These are phyloP conservation scores for Hansfordia pulvinata DNA, from an alignment of 2,329 filamentous ascomycete genomes.

Conservation along the genomic window DNA sequence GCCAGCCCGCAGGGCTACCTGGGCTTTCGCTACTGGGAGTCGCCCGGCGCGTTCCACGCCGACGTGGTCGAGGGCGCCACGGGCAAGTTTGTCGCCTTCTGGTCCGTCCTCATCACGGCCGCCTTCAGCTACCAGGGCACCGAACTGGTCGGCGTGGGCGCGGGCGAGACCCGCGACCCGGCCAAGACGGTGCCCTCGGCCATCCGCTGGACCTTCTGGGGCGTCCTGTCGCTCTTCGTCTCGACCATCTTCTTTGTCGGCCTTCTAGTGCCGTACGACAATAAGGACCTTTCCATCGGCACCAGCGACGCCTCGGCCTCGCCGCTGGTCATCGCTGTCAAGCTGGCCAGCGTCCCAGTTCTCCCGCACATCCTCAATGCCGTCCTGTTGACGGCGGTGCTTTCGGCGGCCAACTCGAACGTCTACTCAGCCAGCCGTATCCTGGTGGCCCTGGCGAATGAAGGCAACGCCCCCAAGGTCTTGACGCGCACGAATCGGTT, in stretches of 20 bases:
- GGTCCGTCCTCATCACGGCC: slow-evolving; percentile 53
- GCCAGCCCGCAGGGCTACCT: slow-evolving; percentile 56
- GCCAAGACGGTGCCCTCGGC: slow-evolving; percentile 58
- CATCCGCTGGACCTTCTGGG: slow-evolving; percentile 63
- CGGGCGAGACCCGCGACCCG: slow-evolving; percentile 62
- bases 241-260: slow-evolving; percentile 57
- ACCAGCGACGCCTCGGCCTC: slow-evolving; percentile 48
- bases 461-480: slow-evolving; percentile 46
- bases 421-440: slow-evolving; percentile 61
- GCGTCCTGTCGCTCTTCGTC: slow-evolving; percentile 57
- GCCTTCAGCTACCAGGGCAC: slow-evolving; percentile 61
- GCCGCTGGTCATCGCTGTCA: slow-evolving; percentile 47
- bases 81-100: slow-evolving; percentile 56
- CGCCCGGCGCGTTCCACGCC: slow-evolving; percentile 54
- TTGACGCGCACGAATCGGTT: slow-evolving; percentile 44
- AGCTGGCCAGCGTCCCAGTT: slow-evolving; percentile 47
- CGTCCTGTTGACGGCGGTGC: slow-evolving; percentile 62
- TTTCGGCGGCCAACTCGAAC: slow-evolving; percentile 67
- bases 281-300: slow-evolving; percentile 34
- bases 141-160: slow-evolving; percentile 66
- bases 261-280: slow-evolving; percentile 52
- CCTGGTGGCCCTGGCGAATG: slow-evolving; percentile 50
- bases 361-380: slow-evolving; percentile 64
- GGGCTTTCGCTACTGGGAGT: slow-evolving; percentile 58
- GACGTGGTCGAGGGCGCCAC: slow-evolving; percentile 38